Percentiles rank a stretch among this genome's conserved stretches.
These are phyloP conservation scores for Solanum hybrid DNA, from an alignment of 305 asterid genomes.

Conservation along the genomic window DNA sequence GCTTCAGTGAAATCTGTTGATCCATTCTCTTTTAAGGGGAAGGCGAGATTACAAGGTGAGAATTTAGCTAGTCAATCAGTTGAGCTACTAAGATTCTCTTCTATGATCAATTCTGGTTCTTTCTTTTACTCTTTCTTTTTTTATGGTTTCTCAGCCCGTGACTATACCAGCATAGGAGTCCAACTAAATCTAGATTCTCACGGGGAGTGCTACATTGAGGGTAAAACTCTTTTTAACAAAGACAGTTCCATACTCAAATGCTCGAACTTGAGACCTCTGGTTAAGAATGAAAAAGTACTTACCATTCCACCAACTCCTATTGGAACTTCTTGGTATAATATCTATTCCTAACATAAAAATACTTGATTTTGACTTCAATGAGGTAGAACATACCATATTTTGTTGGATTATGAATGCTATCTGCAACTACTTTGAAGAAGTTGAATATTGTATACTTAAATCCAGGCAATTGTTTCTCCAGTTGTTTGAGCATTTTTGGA, in stretches of 20 bases:
- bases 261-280: not conserved
- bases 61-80: too few species aligned
- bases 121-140: too few species aligned
- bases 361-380: not conserved
- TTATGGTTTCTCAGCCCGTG: too few species aligned
- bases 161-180: too few species aligned
- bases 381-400: constrained; percentile 6
- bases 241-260: not conserved
- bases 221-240: too few species aligned
- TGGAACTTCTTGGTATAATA: not conserved
- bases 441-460: not conserved
- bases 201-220: too few species aligned
- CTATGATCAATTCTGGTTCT: too few species aligned
- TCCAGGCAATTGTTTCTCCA: not conserved
- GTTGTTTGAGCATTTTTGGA: not conserved
- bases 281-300: not conserved
- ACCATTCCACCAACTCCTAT: too few species aligned
- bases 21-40: not conserved
- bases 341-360: not conserved
- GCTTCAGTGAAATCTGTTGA: not conserved
- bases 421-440: not conserved
- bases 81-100: too few species aligned
- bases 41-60: too few species aligned
- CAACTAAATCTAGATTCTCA: too few species aligned
- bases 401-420: constrained; percentile 10